These are phyloP conservation scores for Akanthomyces uredinophilus DNA, from an alignment of 2,329 filamentous ascomycete genomes.

Conservation along the genomic window DNA sequence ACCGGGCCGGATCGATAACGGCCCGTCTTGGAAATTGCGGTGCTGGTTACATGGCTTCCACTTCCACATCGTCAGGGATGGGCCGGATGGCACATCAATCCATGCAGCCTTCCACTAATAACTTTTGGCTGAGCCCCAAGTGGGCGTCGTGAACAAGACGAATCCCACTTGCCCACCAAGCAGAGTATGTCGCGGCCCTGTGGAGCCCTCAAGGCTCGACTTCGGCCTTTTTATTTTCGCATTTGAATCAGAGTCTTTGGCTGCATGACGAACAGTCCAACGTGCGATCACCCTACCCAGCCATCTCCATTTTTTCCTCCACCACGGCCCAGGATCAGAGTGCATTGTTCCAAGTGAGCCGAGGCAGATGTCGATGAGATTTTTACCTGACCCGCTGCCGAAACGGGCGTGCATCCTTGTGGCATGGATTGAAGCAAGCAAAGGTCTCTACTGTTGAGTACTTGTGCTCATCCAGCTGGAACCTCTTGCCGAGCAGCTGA, in stretches of 20 bases:
- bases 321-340: not conserved
- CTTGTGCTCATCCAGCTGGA: too few species aligned
- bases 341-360: not conserved
- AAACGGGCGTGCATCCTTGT: not conserved
- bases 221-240: conserved; percentile 15
- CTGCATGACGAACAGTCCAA: not conserved
- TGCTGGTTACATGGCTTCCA: not conserved
- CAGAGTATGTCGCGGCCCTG: not conserved
- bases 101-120: conserved; percentile 4
- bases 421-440: not conserved
- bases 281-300: conserved; percentile 7
- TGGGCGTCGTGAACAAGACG: not conserved
- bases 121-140: not conserved
- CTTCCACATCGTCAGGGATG: conserved; percentile 1
- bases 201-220: conserved; percentile 14
- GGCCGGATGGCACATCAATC: not conserved
- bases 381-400: not conserved
- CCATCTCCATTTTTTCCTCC: not conserved
- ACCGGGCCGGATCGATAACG: not conserved
- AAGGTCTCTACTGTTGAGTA: not conserved
- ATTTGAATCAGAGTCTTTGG: not conserved
- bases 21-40: not conserved
- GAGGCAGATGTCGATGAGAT: conserved; percentile 1
- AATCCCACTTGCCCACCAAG: conserved; percentile 5
- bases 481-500: not conserved